Base-by-base conservation (phyloP, 192 early-diverging fungal species). In the Phycomyces nitens region DNA sequence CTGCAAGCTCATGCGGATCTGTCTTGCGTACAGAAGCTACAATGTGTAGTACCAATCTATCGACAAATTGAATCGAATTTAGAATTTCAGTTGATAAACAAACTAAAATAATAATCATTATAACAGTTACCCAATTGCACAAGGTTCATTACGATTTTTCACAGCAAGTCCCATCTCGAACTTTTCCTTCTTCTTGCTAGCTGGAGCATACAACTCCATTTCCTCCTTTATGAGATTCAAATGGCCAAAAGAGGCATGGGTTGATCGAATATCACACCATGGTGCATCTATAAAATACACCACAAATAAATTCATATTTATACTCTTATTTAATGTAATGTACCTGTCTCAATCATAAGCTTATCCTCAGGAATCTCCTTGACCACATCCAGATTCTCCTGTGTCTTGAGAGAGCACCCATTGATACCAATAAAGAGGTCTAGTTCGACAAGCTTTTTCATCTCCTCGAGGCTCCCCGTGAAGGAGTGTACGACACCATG, bases 371-470 rank as follows among this genome's bases (percentile, higher is more conserved):
- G 95, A 39, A 97, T 86, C 26, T 67, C 62, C 42, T 72, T 79
- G 2, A 87, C 84, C 0, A 90, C 88, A 2, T 85, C 79, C 11
- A 98, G 54, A 65, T 94, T 96, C 39, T 93, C 93, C 43, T 86
- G 77, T 1, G 93, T 94, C 72, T 96, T 96, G 21, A 96, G 67
- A 12, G 92, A 94, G 72, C 96, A 99, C 0, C 96, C 96, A 66
- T 96, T 99, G 69, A 99, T 82, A n/a, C 96, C 95, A 72, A 99
- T 91, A 71, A 87, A 91, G 20, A 96, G 75, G 2, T 81, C 92
- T 42, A 94, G 72, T 6, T 84, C 78, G 29, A 92, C 63, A 24
- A 82, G 70, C 39, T 79, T 57, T 53, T 84, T 70, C 70, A 86
- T 76, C 60, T 92, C 90, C 9, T 84, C 87, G 2, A 83, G 34